Conservation (phyloP, 2,329 filamentous ascomycete genomes). For the Exophiala alcalophila region DNA sequence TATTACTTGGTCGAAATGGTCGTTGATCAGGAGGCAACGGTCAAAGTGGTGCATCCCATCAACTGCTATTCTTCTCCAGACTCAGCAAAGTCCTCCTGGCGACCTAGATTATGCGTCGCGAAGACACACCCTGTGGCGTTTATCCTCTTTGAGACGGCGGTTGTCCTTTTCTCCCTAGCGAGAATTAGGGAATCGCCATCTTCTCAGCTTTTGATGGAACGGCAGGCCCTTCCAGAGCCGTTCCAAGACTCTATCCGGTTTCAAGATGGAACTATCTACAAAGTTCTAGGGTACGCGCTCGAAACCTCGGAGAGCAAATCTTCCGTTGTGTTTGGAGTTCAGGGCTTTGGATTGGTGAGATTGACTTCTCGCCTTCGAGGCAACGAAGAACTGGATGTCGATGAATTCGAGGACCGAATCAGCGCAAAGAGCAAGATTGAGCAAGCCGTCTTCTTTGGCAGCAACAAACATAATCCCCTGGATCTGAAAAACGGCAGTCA, state of each 20-base stretch:
- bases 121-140: slow-evolving; percentile 77
- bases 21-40: slow-evolving; percentile 53
- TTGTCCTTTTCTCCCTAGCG: slow-evolving; percentile 72
- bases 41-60: slow-evolving; percentile 68
- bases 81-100: slow-evolving; percentile 41
- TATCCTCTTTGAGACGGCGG: slow-evolving; percentile 72
- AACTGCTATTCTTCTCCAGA: slow-evolving; percentile 59
- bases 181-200: slow-evolving; percentile 68
- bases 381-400: slow-evolving; percentile 47
- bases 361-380: slow-evolving; percentile 35
- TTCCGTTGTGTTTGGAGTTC: slow-evolving; percentile 54
- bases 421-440: slow-evolving; percentile 87
- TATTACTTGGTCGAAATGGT: slow-evolving; percentile 74
- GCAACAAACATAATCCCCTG: slow-evolving; percentile 77
- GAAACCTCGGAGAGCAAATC: slow-evolving; percentile 46
- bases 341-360: slow-evolving; percentile 57
- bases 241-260: slow-evolving; percentile 90
- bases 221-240: slow-evolving; percentile 59
- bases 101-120: slow-evolving; percentile 72
- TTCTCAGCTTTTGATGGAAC: slow-evolving; percentile 69
- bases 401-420: slow-evolving; percentile 47
- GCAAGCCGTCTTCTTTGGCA: slow-evolving; percentile 90
- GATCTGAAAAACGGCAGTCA: slow-evolving; percentile 70
- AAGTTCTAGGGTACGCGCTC: slow-evolving; percentile 49
- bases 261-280: slow-evolving; percentile 51